A percentile compares a stretch with the other conserved stretches of the same genome.
phyloP scores from a whole-genome alignment of 140 eudicot species.

The Bidens hawaiensis region DNA sequence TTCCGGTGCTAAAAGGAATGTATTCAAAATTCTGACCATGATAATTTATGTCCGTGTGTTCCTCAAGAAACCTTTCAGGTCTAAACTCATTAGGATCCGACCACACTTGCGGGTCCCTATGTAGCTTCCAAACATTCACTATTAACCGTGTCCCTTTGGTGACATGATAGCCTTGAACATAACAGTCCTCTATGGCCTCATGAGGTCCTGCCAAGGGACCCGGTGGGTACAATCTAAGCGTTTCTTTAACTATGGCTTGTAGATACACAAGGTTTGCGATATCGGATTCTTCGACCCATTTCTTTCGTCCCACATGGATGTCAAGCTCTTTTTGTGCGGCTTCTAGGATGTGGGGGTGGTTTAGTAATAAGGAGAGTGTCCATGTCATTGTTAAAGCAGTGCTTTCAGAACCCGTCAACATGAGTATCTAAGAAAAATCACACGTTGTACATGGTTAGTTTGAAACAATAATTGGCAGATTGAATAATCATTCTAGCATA shows the following conservation, averaged over 20 bases:
- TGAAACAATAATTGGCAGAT: too few species aligned
- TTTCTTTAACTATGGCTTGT: conserved; percentile 65
- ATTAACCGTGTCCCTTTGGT: conserved; percentile 51
- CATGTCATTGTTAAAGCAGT: conserved; percentile 49
- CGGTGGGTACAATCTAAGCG: conserved; percentile 71
- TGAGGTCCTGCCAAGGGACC: conserved; percentile 57
- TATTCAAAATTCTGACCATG: conserved; percentile 55
- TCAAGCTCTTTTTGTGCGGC: conserved; percentile 52
- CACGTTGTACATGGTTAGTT: not conserved
- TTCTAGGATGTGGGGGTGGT: conserved; percentile 33
- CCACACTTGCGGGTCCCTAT: conserved; percentile 60
- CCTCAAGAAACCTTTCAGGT: conserved; percentile 57
- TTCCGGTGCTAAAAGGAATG: conserved; percentile 62
- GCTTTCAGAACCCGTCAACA: conserved; percentile 70
- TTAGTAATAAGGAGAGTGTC: conserved; percentile 56
- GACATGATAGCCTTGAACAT: conserved; percentile 29
- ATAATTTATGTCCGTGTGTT: conserved; percentile 16
- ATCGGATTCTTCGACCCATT: conserved; percentile 58
- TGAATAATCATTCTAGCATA: too few species aligned
- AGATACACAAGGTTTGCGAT: conserved; percentile 39
- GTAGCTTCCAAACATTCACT: conserved; percentile 69
- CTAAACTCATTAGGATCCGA: conserved; percentile 31
- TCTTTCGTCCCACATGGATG: conserved; percentile 33
- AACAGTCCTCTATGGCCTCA: conserved; percentile 52
- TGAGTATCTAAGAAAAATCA: conserved; percentile 43